phyloP scores from a whole-genome alignment of 495 filamentous ascomycete genomes.

The Parmelia sp. region DNA sequence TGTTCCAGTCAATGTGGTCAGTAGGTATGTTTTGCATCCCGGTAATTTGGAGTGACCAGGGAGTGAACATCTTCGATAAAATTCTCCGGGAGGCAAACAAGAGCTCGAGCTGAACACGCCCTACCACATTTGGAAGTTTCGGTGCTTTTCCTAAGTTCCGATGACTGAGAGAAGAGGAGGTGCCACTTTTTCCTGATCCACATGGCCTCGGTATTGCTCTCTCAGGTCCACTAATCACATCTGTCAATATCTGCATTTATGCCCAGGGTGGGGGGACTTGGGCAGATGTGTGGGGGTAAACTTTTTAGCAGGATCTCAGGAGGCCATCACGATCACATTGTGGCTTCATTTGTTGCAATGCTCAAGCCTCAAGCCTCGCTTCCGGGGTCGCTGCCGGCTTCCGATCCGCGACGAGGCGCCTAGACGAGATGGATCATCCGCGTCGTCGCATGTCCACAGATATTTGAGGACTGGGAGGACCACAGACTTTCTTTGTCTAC shows the following conservation, averaged over 20 bases:
- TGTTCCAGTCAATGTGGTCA: not conserved
- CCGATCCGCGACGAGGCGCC: conserved; percentile 1
- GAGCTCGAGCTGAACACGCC: not conserved
- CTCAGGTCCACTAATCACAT: not conserved
- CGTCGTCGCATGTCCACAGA: not conserved
- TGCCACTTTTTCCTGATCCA: not conserved
- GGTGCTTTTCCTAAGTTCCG: not conserved
- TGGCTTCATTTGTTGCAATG: not conserved
- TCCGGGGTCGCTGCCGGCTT: not conserved
- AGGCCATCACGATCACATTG: not conserved
- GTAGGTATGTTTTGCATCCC: not conserved
- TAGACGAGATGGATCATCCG: not conserved
- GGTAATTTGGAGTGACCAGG: not conserved
- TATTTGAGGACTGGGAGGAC: not conserved
- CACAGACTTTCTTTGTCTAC: not conserved
- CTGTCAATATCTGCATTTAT: not conserved
- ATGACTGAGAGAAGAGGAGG: not conserved
- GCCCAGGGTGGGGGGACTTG: conserved; percentile 1
- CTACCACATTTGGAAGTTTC: not conserved
- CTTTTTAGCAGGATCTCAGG: not conserved
- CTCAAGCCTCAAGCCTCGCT: conserved; percentile 9
- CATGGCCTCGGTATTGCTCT: not conserved
- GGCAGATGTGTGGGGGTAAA: conserved; percentile 3
- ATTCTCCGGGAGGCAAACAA: not conserved
- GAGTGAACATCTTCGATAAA: not conserved